A percentile compares a stretch with the other conserved stretches of the same genome.
Evolutionary conservation across 208 protist genomes (phyloP).

Genomic region (Trypanosoma theileri): DNA sequence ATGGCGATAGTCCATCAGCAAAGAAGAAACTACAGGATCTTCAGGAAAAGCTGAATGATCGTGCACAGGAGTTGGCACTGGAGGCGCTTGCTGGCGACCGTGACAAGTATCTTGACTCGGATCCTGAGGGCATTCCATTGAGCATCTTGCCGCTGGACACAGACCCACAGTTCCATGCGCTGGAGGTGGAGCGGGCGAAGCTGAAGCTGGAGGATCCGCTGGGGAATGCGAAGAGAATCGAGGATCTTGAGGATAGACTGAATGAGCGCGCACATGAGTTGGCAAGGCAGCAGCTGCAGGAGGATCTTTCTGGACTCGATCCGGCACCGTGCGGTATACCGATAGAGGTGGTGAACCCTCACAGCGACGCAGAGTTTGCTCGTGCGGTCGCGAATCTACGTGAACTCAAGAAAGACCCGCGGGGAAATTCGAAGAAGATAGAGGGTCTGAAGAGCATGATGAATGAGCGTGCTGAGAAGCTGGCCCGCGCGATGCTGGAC

Average conservation of each 20-base stretch:
- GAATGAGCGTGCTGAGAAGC: constrained; percentile 52
- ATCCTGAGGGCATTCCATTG: constrained; percentile 64
- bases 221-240: constrained; percentile 38
- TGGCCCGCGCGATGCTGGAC: constrained; percentile 45
- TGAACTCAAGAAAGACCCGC: constrained; percentile 54
- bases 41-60: constrained; percentile 44
- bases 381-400: constrained; percentile 44
- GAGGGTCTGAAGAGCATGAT: constrained; percentile 40
- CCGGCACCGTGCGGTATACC: constrained; percentile 49
- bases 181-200: constrained; percentile 53
- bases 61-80: constrained; percentile 40
- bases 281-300: constrained; percentile 50
- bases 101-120: constrained; percentile 46
- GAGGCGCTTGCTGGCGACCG: constrained; percentile 55
- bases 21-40: constrained; percentile 39
- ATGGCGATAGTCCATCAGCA: constrained; percentile 15
- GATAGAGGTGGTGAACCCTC: constrained; percentile 53
- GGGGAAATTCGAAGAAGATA: constrained; percentile 58
- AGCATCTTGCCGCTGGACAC: constrained; percentile 48
- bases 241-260: constrained; percentile 47
- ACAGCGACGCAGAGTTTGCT: constrained; percentile 55
- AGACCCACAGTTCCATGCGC: constrained; percentile 48
- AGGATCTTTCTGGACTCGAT: constrained; percentile 65
- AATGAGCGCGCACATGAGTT: constrained; percentile 64
- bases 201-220: constrained; percentile 46